phyloP scores from a whole-genome alignment of 164 flowering plant genomes.

The Umbellularia californica region DNA sequence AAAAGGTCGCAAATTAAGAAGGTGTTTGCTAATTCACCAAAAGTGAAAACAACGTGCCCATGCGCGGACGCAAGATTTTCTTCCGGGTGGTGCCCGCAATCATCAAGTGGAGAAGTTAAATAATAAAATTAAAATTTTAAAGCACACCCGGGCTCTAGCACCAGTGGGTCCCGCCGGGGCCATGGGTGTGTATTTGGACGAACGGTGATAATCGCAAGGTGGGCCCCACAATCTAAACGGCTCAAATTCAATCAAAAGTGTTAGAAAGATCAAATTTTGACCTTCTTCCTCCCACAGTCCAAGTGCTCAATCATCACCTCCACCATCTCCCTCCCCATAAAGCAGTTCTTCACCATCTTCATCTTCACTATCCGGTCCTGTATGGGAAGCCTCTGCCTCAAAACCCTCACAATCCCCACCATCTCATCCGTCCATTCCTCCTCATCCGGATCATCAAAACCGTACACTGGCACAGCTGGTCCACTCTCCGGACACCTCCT shows the following conservation, averaged over 20 bases:
- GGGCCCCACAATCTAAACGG: no score
- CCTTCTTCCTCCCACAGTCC: conserved; percentile 69
- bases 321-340: conserved; percentile 65
- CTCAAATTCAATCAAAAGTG: not conserved
- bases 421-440: conserved; percentile 48
- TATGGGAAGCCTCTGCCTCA: conserved; percentile 75
- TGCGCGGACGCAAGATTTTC: no score
- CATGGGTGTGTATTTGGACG: no score
- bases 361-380: conserved; percentile 77
- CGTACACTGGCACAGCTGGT: conserved; percentile 69
- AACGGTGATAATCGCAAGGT: no score
- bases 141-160: no score
- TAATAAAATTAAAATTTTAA: no score
- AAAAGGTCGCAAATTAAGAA: no score
- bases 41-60: no score
- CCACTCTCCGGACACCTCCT: conserved; percentile 56
- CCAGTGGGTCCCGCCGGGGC: no score
- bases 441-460: conserved; percentile 62
- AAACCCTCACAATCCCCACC: conserved; percentile 45
- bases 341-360: conserved; percentile 84
- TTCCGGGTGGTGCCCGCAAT: no score
- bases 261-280: conserved; percentile 6
- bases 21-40: no score
- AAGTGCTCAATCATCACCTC: conserved; percentile 56
- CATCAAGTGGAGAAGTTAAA: no score